Evolutionary conservation across 441 rosid genomes (phyloP), one percentile per base, ranked within the genome.

Genomic region (Breynia disticha): DNA sequence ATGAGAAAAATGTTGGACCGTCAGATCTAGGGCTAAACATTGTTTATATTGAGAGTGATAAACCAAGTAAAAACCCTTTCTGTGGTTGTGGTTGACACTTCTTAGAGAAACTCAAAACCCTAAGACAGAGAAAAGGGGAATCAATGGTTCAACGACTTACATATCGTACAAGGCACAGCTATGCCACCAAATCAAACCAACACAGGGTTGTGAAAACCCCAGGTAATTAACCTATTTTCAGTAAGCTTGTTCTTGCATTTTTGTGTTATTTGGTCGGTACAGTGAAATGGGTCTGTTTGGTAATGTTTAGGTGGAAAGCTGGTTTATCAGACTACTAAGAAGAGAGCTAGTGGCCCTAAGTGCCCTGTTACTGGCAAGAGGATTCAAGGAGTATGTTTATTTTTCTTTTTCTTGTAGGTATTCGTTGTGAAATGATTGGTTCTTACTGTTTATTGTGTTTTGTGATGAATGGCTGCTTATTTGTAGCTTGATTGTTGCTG

Each of bases 271-370:
- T 43, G 15, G 9, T n/a, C n/a, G 7, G 11, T 15, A 42, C 21
- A 42, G 16, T 55, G 32, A 19, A 17, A 55, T 13, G 7, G 20
- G 22, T 50, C 22, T 15, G 38, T 10, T 56, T 43, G 16, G 22
- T 22, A 19, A 22, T 56, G 17, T 7, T 21, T 19, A 82, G 86
- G 89, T 49, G 90, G 89, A 18, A 83, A 76, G 68, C 67, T 83
- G 67, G 72, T 79, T 24, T 83, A 76, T 67, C 86, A 83, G 75
- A 74, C 72, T 11, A 70, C 86, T 19, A 80, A 83, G 69, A 83
- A 83, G 81, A 80, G 84, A 63, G 87, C 87, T 9, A 83, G 74
- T 59, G 84, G 90, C 52, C 90, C 90, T 21, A 80, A 74, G 65
- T 83, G 90, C 51, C 84, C 84, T 16, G 77, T 80, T n/a, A 83